These are phyloP conservation scores for Chalaropsis ovoidea DNA, from an alignment of 2,329 filamentous ascomycete species.

Conservation along the genomic window DNA sequence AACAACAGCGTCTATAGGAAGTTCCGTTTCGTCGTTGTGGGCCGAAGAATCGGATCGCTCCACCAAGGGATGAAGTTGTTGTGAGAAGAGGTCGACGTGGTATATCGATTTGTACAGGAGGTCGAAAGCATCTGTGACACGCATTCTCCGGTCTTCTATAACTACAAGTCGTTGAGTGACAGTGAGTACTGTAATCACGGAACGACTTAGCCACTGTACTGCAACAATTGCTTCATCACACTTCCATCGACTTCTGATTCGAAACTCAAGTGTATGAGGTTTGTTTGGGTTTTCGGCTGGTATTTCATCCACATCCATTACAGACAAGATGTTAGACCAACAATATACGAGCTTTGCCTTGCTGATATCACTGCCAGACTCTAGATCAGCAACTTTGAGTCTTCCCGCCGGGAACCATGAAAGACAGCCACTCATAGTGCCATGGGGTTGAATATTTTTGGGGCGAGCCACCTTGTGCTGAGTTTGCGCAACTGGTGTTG, in stretches of 20 bases:
- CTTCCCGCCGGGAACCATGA: conserved; percentile 97
- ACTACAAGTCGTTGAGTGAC: conserved; percentile 90
- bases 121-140: conserved; percentile 90
- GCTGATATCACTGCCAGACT: conserved; percentile 58
- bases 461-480: conserved; percentile 88
- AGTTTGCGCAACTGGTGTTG: conserved; percentile 88
- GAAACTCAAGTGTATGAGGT: conserved; percentile 68
- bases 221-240: conserved; percentile 92
- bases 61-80: conserved; percentile 71
- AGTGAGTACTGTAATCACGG: conserved; percentile 81
- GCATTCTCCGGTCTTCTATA: conserved; percentile 77
- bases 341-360: conserved; percentile 89
- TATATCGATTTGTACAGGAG: conserved; percentile 86
- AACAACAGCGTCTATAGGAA: conserved; percentile 86
- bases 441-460: conserved; percentile 82
- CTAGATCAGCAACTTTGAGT: conserved; percentile 63
- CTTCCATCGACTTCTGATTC: conserved; percentile 76
- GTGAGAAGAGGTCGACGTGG: conserved; percentile 80
- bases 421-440: conserved; percentile 83
- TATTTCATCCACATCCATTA: conserved; percentile 75
- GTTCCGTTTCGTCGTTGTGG: conserved; percentile 56
- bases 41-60: conserved; percentile 58
- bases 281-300: conserved; percentile 61
- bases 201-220: conserved; percentile 91
- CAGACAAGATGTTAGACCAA: conserved; percentile 95